A percentile compares a stretch with the other conserved stretches of the same genome.
Conservation (phyloP, 306 rosid genomes). For the Prunus dulcis region DNA sequence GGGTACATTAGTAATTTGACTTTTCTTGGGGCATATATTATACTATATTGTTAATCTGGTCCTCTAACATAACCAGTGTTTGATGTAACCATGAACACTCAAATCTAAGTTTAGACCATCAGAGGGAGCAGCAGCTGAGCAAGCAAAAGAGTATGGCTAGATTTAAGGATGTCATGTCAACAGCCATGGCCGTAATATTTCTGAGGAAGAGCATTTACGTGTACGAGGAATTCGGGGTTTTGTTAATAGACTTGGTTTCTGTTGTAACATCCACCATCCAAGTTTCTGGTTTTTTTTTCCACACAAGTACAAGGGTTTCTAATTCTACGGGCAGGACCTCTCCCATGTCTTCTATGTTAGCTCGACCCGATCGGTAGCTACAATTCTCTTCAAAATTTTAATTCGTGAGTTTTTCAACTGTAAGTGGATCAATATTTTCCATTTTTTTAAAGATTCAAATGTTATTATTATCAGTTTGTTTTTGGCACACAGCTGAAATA, state of each 20-base stretch:
- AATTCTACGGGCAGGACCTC: conserved; percentile 13
- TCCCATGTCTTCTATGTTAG: conserved; percentile 48
- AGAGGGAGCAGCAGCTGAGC: not conserved
- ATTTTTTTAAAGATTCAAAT: not conserved
- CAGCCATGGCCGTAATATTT: conserved; percentile 36
- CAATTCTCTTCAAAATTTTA: no score
- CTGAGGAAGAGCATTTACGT: conserved; percentile 52
- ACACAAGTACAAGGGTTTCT: not conserved
- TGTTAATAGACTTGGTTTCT: conserved; percentile 22
- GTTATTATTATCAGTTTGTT: no score
- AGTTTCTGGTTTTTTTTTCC: not conserved
- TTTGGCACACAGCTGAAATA: no score
- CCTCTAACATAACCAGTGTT: not conserved
- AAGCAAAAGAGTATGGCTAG: conserved; percentile 26
- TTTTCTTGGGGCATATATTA: not conserved
- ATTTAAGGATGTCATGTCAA: conserved; percentile 35
- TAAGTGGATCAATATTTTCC: not conserved
- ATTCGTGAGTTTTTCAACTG: not conserved
- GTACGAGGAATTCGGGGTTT: conserved; percentile 29
- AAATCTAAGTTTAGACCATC: not conserved
- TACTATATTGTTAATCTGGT: not conserved
- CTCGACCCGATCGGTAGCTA: conserved; percentile 48
- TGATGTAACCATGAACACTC: not conserved
- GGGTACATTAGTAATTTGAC: conserved; percentile 19
- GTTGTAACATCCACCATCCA: not conserved